Conservation (phyloP, 2,329 filamentous ascomycete genomes). For the Magnaporthales sp. region DNA sequence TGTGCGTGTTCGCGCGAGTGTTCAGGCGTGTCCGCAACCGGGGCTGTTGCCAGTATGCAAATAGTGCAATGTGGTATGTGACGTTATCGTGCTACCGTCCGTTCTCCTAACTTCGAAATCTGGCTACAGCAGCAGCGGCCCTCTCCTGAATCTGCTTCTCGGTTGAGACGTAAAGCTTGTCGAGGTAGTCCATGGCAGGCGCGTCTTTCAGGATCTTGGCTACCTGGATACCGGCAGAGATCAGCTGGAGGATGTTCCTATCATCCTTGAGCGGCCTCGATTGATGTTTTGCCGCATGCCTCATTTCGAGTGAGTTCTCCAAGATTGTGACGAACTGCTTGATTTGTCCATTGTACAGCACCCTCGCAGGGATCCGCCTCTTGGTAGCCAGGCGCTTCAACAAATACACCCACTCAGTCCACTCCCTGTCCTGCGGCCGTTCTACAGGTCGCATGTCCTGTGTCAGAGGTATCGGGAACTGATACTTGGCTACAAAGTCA, state of each 20-base stretch:
- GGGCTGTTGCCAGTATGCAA: background rate
- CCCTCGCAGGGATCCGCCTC: conserved; percentile 72
- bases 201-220: conserved; percentile 82
- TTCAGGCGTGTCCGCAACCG: background rate
- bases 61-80: background rate
- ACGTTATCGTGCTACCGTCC: background rate
- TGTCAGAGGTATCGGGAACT: conserved; percentile 79
- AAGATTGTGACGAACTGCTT: conserved; percentile 84
- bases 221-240: conserved; percentile 80
- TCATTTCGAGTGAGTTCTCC: conserved; percentile 83
- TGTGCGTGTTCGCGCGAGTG: too few relatives aligned
- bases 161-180: conserved; percentile 73
- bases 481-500: conserved; percentile 86
- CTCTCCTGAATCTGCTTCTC: conserved; percentile 71
- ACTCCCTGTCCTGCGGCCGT: conserved; percentile 69
- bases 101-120: conserved; percentile 23
- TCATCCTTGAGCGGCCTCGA: conserved; percentile 80
- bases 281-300: conserved; percentile 77
- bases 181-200: conserved; percentile 72
- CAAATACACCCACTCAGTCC: conserved; percentile 88
- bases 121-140: conserved; percentile 29
- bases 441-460: conserved; percentile 73
- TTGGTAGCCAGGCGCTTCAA: conserved; percentile 81
- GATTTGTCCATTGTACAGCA: conserved; percentile 83
- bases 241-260: conserved; percentile 78